A percentile compares a stretch with the other conserved stretches of the same genome.
Conservation (phyloP, 140 eudicot genomes). For the Ambrosia hybrid region DNA sequence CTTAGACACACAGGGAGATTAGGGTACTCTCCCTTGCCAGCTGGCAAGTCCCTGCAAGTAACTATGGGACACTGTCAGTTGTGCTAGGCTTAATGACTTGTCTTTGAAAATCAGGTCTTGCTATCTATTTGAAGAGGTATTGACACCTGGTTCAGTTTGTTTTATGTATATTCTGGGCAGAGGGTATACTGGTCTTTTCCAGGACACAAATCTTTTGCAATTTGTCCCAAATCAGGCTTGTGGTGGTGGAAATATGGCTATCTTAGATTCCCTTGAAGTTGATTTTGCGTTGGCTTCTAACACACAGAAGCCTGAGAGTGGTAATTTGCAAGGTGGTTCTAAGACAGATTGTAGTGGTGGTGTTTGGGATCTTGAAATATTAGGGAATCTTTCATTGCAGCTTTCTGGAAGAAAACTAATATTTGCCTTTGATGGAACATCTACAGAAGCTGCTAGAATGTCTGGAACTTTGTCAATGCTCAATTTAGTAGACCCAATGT, state of each 20-base stretch:
- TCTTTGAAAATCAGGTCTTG: constrained; percentile 92
- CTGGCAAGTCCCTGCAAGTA: constrained; percentile 85
- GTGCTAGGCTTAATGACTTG: constrained; percentile 67
- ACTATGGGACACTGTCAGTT: constrained; percentile 75
- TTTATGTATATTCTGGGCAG: constrained; percentile 95
- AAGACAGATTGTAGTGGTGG: constrained; percentile 77
- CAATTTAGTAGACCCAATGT: constrained; percentile 90
- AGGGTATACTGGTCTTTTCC: constrained; percentile 97
- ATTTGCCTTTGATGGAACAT: constrained; percentile 94
- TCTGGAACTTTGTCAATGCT: constrained; percentile 88
- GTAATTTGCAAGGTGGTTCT: constrained; percentile 52
- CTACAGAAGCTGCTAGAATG: constrained; percentile 73
- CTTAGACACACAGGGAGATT: constrained; percentile 89
- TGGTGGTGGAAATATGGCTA: constrained; percentile 95
- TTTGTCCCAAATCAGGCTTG: constrained; percentile 97
- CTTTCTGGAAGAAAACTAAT: constrained; percentile 84
- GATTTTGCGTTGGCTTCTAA: constrained; percentile 64
- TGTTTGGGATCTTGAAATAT: constrained; percentile 92
- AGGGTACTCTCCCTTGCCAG: constrained; percentile 95
- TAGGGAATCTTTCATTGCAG: constrained; percentile 83
- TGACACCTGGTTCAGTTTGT: constrained; percentile 86
- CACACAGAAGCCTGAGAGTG: constrained; percentile 60
- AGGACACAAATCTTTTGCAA: constrained; percentile 78
- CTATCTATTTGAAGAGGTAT: constrained; percentile 89
- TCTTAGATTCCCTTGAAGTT: constrained; percentile 80